Evolutionary conservation across 805 yeast species (phyloP).

Genomic region (Yamadazyma phyllophila): DNA sequence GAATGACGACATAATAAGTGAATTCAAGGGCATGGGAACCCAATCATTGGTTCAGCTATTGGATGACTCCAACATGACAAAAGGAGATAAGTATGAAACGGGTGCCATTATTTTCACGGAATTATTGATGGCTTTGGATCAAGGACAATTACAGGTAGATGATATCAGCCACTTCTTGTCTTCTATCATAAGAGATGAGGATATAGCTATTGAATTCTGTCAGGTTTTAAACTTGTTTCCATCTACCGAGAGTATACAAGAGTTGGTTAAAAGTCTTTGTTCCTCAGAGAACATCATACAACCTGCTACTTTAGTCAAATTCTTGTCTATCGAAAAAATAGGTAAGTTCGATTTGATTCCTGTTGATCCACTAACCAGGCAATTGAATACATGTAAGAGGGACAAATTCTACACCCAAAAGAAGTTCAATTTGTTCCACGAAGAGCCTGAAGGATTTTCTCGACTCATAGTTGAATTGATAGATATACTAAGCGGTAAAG

Average conservation of each 20-base stretch:
- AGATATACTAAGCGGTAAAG: conserved; percentile 35
- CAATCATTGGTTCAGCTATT: conserved; percentile 30
- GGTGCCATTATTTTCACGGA: conserved; percentile 13
- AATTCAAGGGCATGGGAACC: conserved; percentile 30
- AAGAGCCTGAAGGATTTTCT: conserved; percentile 77
- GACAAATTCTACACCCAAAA: conserved; percentile 48
- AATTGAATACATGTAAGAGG: conserved; percentile 35
- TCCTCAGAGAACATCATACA: conserved; percentile 26
- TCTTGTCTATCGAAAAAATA: conserved; percentile 29
- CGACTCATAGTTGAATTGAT: conserved; percentile 53
- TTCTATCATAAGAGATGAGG: conserved; percentile 29
- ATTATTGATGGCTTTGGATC: conserved; percentile 11
- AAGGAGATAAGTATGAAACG: neutral
- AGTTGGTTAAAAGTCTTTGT: conserved; percentile 22
- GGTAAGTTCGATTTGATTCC: conserved; percentile 30
- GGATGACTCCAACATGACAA: conserved; percentile 23
- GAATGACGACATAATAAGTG: conserved; percentile 29
- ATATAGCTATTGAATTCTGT: conserved; percentile 33
- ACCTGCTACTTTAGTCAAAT: conserved; percentile 29
- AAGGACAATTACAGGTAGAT: conserved; percentile 3
- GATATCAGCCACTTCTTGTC: conserved; percentile 17
- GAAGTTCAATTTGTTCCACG: conserved; percentile 66
- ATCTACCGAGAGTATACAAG: conserved; percentile 18
- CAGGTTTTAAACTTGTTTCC: conserved; percentile 41
- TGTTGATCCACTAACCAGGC: conserved; percentile 31